Base-by-base conservation (phyloP, 345 rosid genomes). In the Chamaenerion angustifolium region DNA sequence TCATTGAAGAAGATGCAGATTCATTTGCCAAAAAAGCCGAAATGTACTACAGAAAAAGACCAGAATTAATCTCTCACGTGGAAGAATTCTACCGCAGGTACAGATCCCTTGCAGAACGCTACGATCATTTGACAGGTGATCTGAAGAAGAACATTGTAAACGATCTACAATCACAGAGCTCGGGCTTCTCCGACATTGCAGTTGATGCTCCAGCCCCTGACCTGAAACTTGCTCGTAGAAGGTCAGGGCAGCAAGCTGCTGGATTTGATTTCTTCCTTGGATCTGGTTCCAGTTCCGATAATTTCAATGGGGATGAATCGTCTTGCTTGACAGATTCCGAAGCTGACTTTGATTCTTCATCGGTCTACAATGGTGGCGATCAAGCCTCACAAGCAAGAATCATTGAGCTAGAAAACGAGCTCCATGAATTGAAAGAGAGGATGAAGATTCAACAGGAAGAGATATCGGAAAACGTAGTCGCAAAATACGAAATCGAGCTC, bases 1-100 rank as follows among this genome's bases (percentile, higher is more conserved):
- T 87, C 51, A 77, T 87, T 15, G 95, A 87, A 66, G 89, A 82
- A 64, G 96, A 92, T 47, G 98, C 71, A 43, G 98, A 82, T 58
- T 82, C 95, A 5, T 82, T 87, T 63, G 95, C 89, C 0, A 84
- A 83, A 68, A 87, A 85, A 72, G 98, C 87, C 40, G 95, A 80
- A 59, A 78, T 82, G 85, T 84, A 84, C 70, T 80, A 84, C 56
- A 72, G 79, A 56, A 92, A 74, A 55, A 80, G 93, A 54, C 98
- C 98, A 0, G 84, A 92, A 58, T 66, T 84, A 45, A 66, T 82
- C 49, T 61, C 80, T 40, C 74, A 73, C 49, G 88, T 87, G 0
- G 96, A 84, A 60, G 95, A 82, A 23, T 87, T 87, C 58, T 84
- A 84, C 63, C 73, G 89, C 46, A 78, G 75, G 75, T 92, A 92